phyloP scores from a whole-genome alignment of 306 rosid genomes.

The Rosa rugosa region DNA sequence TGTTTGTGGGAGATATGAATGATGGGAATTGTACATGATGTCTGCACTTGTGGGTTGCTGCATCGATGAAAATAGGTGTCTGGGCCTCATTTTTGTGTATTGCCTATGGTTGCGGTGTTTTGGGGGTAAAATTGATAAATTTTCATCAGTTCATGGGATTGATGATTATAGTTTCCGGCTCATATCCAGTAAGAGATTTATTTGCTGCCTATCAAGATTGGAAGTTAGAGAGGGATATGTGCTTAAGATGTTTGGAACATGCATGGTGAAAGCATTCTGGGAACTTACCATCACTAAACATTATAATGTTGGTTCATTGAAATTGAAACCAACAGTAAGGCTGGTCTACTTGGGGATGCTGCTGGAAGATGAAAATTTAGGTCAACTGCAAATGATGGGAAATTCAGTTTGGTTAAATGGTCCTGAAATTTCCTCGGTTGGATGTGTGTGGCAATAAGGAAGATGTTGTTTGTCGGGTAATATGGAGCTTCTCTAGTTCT shows the following conservation, averaged over 20 bases:
- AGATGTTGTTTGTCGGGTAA: conserved; percentile 20
- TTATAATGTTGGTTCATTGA: conserved; percentile 17
- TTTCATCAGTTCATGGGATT: conserved; percentile 26
- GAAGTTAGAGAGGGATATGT: conserved; percentile 14
- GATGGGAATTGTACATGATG: conserved; percentile 47
- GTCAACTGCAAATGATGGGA: conserved; percentile 23
- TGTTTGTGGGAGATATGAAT: conserved; percentile 37
- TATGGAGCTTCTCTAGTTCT: conserved; percentile 27
- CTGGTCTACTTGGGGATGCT: conserved; percentile 15
- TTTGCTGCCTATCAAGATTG: conserved; percentile 15
- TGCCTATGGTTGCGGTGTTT: conserved; percentile 39
- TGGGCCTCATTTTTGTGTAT: conserved; percentile 40
- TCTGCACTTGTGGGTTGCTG: conserved; percentile 44
- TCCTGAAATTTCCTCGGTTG: conserved; percentile 17
- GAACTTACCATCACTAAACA: not conserved
- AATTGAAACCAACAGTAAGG: conserved; percentile 22
- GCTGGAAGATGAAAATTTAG: conserved; percentile 30
- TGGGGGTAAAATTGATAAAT: conserved; percentile 17
- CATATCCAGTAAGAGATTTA: conserved; percentile 20
- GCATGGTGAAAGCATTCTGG: conserved; percentile 12
- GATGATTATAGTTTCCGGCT: conserved; percentile 26
- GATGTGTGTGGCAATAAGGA: conserved; percentile 31
- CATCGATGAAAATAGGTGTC: conserved; percentile 35
- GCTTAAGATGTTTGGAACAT: conserved; percentile 17
- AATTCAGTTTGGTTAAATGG: conserved; percentile 31